phyloP scores from a whole-genome alignment of 345 rosid genomes.

The Citrus medica region DNA sequence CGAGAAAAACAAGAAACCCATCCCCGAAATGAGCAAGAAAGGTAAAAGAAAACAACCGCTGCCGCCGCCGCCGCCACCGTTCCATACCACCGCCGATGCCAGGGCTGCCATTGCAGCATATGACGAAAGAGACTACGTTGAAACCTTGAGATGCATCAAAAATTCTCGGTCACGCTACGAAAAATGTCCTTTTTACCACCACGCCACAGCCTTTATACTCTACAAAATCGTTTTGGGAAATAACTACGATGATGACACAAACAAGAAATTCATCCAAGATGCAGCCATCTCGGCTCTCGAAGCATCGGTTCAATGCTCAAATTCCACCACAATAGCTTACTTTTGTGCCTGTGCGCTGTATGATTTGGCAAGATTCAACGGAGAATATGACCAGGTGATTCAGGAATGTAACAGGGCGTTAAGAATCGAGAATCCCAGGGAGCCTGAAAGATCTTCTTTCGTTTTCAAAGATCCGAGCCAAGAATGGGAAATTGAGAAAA shows the following conservation, averaged over 20 bases:
- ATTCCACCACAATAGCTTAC: not conserved
- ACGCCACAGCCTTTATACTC: not conserved
- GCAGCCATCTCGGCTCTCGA: not conserved
- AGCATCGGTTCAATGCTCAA: not conserved
- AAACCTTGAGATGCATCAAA: not conserved
- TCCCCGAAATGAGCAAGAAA: not conserved
- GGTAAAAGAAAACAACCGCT: not conserved
- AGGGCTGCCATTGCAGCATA: not conserved
- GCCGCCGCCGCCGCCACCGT: not conserved
- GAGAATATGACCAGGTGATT: not conserved
- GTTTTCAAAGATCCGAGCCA: not conserved
- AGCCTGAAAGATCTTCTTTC: not conserved
- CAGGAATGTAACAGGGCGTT: not conserved
- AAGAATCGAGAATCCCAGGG: not conserved
- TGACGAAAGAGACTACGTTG: not conserved
- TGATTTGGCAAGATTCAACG: not conserved
- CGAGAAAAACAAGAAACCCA: not conserved
- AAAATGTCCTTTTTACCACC: not conserved
- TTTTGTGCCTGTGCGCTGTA: not conserved
- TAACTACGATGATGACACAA: too few relatives aligned
- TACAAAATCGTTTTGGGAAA: too few relatives aligned
- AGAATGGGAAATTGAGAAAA: not conserved
- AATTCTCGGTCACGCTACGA: not conserved
- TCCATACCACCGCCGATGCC: not conserved
- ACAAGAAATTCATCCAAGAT: not conserved